Evolutionary conservation across 257 asterid genomes (phyloP), one percentile per base, ranked within the genome.

Genomic region (Nyctanthes arbortristis): DNA sequence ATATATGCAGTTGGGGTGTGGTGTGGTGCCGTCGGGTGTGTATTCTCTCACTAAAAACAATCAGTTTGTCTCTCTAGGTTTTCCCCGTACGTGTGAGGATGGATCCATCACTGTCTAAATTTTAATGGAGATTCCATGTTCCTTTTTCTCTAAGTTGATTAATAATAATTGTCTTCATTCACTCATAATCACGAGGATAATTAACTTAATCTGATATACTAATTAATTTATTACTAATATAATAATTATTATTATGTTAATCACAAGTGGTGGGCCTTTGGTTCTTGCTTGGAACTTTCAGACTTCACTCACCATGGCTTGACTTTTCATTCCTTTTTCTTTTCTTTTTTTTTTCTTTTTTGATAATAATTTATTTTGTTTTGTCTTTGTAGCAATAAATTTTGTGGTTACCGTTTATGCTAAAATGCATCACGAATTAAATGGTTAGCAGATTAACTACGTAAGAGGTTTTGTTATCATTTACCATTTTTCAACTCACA

Each of bases 21-120:
- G n/a, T n/a, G n/a, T n/a, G n/a, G n/a, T n/a, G n/a, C n/a, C n/a
- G 33, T 34, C 33, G 45, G 40, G 61, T 10, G 2, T 1, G 67
- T 12, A 67, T 62, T 35, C 11, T 61, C 22, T 4, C 35, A 66
- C 57, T 65, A 60, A 73, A 68, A 74, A 77, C 72, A 59, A 64
- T 71, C 74, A 67, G 68, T 74, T 72, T 87, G 81, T 82, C 85
- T 84, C 79, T 79, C 75, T 80, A 79, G 82, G 87, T 79, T 82
- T 82, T 40, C 70, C 75, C 83, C 88, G 90, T 83, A 68, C 92
- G 90, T 86, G 97, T 83, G 91, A 80, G 75, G 87, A 78, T 80
- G 85, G 82, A 82, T 81, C 77, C 73, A 74, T 88, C 85, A 63
- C 66, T 82, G 81, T 81, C 83, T 59, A 60, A n/a, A n/a, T 75